Evolutionary conservation across 2,329 filamentous ascomycete genomes (phyloP).

Genomic region (Colletotrichum cereale): DNA sequence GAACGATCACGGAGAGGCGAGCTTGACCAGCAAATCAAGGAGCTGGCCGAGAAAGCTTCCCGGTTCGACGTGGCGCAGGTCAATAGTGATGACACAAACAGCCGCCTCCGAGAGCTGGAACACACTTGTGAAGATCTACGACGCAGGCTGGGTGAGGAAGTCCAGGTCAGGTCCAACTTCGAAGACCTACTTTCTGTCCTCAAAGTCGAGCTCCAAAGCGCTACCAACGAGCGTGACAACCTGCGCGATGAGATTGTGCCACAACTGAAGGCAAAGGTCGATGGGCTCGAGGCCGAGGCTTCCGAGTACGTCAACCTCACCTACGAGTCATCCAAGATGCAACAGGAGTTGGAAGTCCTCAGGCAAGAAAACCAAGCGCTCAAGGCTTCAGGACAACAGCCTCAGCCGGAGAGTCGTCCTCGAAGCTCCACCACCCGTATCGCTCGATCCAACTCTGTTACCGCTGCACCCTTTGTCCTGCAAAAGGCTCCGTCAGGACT

Average conservation of each 20-base stretch:
- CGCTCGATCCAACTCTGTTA: conserved; percentile 76
- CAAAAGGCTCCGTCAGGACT: conserved; percentile 52
- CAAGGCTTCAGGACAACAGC: conserved; percentile 54
- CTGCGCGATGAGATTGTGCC: conserved; percentile 90
- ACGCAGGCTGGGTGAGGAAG: conserved; percentile 85
- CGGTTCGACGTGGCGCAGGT: conserved; percentile 68
- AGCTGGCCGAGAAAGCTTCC: conserved; percentile 82
- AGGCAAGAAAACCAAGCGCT: conserved; percentile 75
- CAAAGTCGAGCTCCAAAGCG: conserved; percentile 82
- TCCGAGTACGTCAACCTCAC: conserved; percentile 78
- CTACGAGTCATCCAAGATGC: conserved; percentile 86
- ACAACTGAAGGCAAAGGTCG: conserved; percentile 79
- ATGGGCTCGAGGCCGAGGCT: conserved; percentile 82
- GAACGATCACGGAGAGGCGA: conserved; percentile 81
- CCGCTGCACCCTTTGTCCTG: conserved; percentile 60
- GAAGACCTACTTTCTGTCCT: conserved; percentile 91
- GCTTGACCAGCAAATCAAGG: conserved; percentile 86
- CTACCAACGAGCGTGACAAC: conserved; percentile 91
- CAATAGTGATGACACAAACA: conserved; percentile 67
- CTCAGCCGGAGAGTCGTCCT: conserved; percentile 34
- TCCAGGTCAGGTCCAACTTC: conserved; percentile 90
- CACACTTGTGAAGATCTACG: conserved; percentile 83
- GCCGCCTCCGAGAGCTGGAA: conserved; percentile 83
- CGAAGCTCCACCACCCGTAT: conserved; percentile 52
- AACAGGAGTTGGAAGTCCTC: conserved; percentile 84